Conservation (phyloP, 345 rosid genomes). For the Nephelium lappaceum region DNA sequence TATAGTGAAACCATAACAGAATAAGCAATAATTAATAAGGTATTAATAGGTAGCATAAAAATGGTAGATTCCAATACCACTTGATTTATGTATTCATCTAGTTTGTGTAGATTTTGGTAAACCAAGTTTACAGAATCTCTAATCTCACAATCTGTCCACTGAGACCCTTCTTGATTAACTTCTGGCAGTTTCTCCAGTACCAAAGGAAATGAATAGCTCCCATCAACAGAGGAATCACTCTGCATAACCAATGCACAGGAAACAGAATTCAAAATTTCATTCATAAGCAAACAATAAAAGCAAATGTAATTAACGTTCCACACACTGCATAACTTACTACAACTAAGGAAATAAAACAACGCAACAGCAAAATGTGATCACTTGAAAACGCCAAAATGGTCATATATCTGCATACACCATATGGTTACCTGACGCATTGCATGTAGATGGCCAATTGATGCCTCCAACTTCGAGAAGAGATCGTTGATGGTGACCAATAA, state of each 20-base stretch:
- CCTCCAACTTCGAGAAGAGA: constrained; percentile 68
- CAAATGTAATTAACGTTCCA: background rate
- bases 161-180: constrained; percentile 61
- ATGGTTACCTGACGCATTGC: constrained; percentile 55
- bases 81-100: constrained; percentile 62
- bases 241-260: constrained; percentile 34
- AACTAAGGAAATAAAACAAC: constrained; percentile 15
- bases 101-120: constrained; percentile 64
- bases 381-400: background rate
- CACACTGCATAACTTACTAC: background rate
- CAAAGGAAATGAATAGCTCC: constrained; percentile 60
- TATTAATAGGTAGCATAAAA: background rate
- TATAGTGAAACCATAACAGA: constrained; percentile 5
- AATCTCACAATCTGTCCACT: constrained; percentile 78
- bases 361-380: constrained; percentile 1
- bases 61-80: constrained; percentile 46
- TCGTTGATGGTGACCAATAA: constrained; percentile 49
- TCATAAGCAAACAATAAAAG: constrained; percentile 9
- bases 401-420: background rate
- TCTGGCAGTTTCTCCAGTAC: constrained; percentile 67
- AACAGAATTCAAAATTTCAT: background rate
- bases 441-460: constrained; percentile 65
- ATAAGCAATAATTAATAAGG: background rate
- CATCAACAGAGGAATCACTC: constrained; percentile 67
- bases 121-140: constrained; percentile 65